Evolutionary conservation across 805 yeast species (phyloP).

Genomic region (Wickerhamiella spandovensis): DNA sequence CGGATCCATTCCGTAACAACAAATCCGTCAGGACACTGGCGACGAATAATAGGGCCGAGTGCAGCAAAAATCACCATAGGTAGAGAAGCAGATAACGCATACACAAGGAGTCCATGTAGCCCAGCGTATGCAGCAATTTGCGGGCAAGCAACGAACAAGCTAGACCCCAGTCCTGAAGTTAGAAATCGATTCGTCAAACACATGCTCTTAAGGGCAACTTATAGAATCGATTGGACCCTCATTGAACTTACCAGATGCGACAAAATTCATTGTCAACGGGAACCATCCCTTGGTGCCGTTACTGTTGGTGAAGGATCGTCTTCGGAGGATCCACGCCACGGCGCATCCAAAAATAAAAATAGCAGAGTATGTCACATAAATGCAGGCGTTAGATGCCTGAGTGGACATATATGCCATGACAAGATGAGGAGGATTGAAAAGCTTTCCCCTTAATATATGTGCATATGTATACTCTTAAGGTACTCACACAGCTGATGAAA

Average conservation of each 20-base stretch:
- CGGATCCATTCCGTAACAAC: conserved; percentile 92
- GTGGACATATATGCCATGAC: conserved; percentile 27
- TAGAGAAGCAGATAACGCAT: conserved; percentile 66
- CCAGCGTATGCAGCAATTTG: conserved; percentile 80
- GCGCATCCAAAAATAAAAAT: conserved; percentile 40
- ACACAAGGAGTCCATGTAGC: conserved; percentile 73
- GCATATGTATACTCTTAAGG: no score
- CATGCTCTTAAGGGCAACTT: no score
- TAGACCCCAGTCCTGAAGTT: conserved; percentile 66
- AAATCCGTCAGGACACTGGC: conserved; percentile 76
- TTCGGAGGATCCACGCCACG: conserved; percentile 46
- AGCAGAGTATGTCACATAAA: conserved; percentile 45
- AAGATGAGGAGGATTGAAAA: no score
- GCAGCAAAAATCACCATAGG: conserved; percentile 77
- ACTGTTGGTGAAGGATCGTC: conserved; percentile 34
- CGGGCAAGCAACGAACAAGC: conserved; percentile 72
- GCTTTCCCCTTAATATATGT: no score
- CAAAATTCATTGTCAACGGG: conserved; percentile 78
- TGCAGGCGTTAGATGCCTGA: conserved; percentile 49
- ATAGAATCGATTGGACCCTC: conserved; percentile 38
- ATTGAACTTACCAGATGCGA: conserved; percentile 60
- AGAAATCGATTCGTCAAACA: no score
- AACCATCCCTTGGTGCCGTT: conserved; percentile 70
- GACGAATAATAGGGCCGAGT: conserved; percentile 69
- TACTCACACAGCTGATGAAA: no score